Percentiles rank a stretch among this genome's conserved stretches.
These are phyloP conservation scores for Wickerhamomyces bisporus DNA, from an alignment of 805 yeast species.

Conservation along the genomic window DNA sequence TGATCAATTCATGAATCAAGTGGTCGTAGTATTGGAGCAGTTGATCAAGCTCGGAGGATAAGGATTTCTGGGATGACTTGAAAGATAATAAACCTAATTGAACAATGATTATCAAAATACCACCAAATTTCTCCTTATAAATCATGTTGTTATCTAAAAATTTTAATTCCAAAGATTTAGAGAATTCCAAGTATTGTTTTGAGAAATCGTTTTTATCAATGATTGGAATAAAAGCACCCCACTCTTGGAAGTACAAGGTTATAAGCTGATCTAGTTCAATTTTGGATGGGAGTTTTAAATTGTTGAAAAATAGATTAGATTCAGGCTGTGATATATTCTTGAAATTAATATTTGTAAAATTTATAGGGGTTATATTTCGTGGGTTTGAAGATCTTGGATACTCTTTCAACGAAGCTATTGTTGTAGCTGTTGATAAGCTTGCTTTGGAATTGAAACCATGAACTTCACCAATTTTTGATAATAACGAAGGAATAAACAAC, in stretches of 20 bases:
- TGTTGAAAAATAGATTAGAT: slow-evolving; percentile 40
- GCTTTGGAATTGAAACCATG: slow-evolving; percentile 71
- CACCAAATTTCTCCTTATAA: slow-evolving; percentile 53
- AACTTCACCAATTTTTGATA: slow-evolving; percentile 62
- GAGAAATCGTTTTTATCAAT: slow-evolving; percentile 67
- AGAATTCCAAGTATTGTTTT: slow-evolving; percentile 46
- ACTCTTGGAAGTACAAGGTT: slow-evolving; percentile 65
- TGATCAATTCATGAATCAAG: slow-evolving; percentile 56
- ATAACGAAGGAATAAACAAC: slow-evolving; percentile 62
- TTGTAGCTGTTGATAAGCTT: slow-evolving; percentile 63
- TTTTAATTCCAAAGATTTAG: slow-evolving; percentile 38
- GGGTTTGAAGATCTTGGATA: slow-evolving; percentile 23
- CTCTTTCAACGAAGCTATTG: slow-evolving; percentile 65
- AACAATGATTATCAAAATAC: slow-evolving; percentile 39
- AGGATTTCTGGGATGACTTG: slow-evolving; percentile 1
- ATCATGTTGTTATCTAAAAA: slow-evolving; percentile 37
- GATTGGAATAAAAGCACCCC: slow-evolving; percentile 70
- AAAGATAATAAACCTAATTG: slow-evolving; percentile 39
- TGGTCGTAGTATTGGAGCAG: slow-evolving; percentile 49
- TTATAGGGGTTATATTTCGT: slow-evolving; percentile 19
- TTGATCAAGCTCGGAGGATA: slow-evolving; percentile 2
- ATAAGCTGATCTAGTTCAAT: slow-evolving; percentile 63
- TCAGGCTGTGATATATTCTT: slow-evolving; percentile 34
- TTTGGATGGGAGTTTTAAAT: slow-evolving; percentile 43
- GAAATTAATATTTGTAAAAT: slow-evolving; percentile 34